phyloP scores from a whole-genome alignment of 768 basidiomycete genomes.

The Russula earlei region DNA sequence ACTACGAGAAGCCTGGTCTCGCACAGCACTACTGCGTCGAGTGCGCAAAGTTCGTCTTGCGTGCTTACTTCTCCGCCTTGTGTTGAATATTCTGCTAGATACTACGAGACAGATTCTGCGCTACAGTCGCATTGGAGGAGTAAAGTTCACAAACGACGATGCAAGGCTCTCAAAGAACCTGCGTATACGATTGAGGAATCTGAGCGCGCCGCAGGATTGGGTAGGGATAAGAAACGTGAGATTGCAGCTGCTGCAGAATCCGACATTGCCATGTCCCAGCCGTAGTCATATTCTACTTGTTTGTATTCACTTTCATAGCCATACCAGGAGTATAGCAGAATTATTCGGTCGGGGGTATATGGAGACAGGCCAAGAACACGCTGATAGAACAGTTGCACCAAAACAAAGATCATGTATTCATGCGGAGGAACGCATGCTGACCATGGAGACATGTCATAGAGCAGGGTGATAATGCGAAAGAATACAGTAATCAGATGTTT shows the following conservation, averaged over 20 bases:
- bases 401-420: constrained; percentile 9
- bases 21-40: constrained; percentile 96
- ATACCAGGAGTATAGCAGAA: not conserved
- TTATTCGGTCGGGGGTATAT: not conserved
- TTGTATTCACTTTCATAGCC: not conserved
- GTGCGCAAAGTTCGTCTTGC: constrained; percentile 71
- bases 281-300: not conserved
- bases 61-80: not conserved
- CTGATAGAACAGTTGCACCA: constrained; percentile 1
- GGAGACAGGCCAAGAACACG: not conserved
- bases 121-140: constrained; percentile 76
- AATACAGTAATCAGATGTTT: constrained; percentile 47
- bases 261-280: constrained; percentile 7
- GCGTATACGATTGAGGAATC: constrained; percentile 91
- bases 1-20: constrained; percentile 84
- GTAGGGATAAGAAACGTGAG: constrained; percentile 44
- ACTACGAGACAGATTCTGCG: constrained; percentile 78
- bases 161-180: constrained; percentile 73
- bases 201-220: constrained; percentile 81
- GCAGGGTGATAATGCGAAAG: constrained; percentile 20
- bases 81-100: constrained; percentile 33
- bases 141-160: constrained; percentile 86
- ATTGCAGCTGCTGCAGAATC: constrained; percentile 2
- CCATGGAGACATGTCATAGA: constrained; percentile 31
- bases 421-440: constrained; percentile 21